Evolutionary conservation across 106 monocot species (phyloP), one percentile per base, ranked within the genome.

Genomic region (Ottelia alismoides): DNA sequence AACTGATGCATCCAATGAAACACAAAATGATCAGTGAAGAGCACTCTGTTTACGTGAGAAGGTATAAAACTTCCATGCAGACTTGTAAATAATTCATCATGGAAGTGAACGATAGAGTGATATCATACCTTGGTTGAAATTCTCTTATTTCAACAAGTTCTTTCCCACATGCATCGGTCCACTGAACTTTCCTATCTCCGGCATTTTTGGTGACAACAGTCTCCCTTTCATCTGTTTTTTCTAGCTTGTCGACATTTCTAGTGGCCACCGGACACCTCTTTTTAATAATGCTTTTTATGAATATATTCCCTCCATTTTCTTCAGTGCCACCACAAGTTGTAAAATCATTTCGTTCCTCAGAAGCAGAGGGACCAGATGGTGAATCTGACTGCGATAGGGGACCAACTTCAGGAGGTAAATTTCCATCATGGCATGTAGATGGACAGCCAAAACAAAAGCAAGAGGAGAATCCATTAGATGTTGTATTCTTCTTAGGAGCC

Each of bases 141-240:
- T 94, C 93, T 57, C 76, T 83, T 49, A 94, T 77, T 64, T 94
- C 80, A 24, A 59, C 75, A 29, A 94, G 93, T 21, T 88, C 88
- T 44, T 56, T 74, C n/a, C 88, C 93, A 71, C 75, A 84, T 31
- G 77, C 51, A 81, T 94, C 93, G 3, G 77, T 77, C 93, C 93
- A 94, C 27, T 88, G 93, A 1, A 96, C 84, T 69, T 84, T 96
- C 69, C 85, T 74, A 28, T 64, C 69, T 30, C 65, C 79, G 25
- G 64, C 31, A 70, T 59, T 52, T 57, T 52, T 47, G 32, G 68
- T 29, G 32, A 26, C 47, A 25, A 60, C 52, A 40, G 62, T 63
- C 11, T 64, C 56, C 17, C 18, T 56, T 40, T 65, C 72, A 55
- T 73, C 78, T 2, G 22, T 2, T 26, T 60, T 70, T 25, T 65